phyloP scores from a whole-genome alignment of 805 yeast genomes.

The Phaffomyces opuntiae region DNA sequence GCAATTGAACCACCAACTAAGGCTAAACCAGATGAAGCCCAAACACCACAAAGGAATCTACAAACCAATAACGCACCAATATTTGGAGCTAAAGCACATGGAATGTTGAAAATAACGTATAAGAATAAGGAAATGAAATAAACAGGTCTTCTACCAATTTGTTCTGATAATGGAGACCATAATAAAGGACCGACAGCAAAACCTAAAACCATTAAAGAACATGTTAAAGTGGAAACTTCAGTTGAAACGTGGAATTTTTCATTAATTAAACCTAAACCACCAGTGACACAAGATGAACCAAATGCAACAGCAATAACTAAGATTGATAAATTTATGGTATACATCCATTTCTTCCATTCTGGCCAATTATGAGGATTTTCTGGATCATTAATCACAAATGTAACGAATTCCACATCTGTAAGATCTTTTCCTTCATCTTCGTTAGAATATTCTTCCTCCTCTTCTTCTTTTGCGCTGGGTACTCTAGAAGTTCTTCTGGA shows the following conservation, averaged over 20 bases:
- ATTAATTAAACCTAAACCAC: constrained; percentile 65
- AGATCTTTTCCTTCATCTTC: constrained; percentile 41
- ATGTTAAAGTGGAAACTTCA: constrained; percentile 74
- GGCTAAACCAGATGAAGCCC: constrained; percentile 74
- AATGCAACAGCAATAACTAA: constrained; percentile 87
- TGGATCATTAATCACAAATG: constrained; percentile 73
- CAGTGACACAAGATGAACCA: constrained; percentile 87
- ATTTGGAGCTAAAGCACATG: constrained; percentile 79
- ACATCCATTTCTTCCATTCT: constrained; percentile 44
- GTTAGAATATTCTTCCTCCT: constrained; percentile 16
- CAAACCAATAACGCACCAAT: constrained; percentile 76
- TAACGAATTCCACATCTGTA: constrained; percentile 69
- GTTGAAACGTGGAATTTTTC: constrained; percentile 61
- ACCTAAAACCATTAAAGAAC: constrained; percentile 85
- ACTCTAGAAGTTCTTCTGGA: constrained; percentile 15
- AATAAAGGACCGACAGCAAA: constrained; percentile 80
- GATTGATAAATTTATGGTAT: constrained; percentile 60
- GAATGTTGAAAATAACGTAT: constrained; percentile 75
- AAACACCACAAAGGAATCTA: constrained; percentile 84
- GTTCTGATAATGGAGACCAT: constrained; percentile 87
- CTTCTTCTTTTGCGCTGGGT: constrained; percentile 14
- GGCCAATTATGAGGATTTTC: constrained; percentile 90
- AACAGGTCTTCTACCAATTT: constrained; percentile 79
- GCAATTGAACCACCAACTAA: constrained; percentile 89
- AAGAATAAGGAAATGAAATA: constrained; percentile 70